Conservation (phyloP, 2,329 filamentous ascomycete genomes). For the Pyrenophora graminea region DNA sequence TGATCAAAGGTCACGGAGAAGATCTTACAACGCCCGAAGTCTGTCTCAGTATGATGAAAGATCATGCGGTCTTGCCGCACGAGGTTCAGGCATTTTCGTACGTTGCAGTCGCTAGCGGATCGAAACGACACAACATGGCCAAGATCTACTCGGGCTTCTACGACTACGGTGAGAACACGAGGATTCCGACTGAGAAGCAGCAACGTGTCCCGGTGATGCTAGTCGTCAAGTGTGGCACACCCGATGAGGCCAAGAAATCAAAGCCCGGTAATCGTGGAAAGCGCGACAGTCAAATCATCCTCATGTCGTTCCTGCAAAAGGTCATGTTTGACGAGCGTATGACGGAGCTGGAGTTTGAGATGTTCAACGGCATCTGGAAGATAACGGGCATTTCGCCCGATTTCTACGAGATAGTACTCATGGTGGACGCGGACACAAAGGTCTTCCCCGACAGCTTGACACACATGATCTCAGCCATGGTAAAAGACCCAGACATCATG, state of each 20-base stretch:
- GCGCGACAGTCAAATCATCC: conserved; percentile 96
- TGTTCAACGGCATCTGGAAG: conserved; percentile 99
- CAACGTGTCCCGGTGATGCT: conserved; percentile 98
- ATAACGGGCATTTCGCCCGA: conserved; percentile 97
- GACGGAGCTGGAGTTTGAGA: conserved; percentile 98
- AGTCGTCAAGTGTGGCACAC: conserved; percentile 93
- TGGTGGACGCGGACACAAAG: conserved; percentile 99
- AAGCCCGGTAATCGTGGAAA: conserved; percentile 98
- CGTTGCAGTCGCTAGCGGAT: conserved; percentile 91
- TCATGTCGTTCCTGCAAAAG: conserved; percentile 99
- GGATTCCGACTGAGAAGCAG: conserved; percentile 82
- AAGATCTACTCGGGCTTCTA: conserved; percentile 99
- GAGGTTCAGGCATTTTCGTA: conserved; percentile 93
- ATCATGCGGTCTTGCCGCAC: conserved; percentile 76
- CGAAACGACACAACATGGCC: conserved; percentile 99
- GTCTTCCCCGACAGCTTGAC: conserved; percentile 98
- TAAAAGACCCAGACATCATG: conserved; percentile 99
- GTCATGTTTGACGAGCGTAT: conserved; percentile 99
- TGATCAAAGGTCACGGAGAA: conserved; percentile 96
- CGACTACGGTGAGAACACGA: conserved; percentile 83
- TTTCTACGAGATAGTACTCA: conserved; percentile 96
- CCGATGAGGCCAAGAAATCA: conserved; percentile 75
- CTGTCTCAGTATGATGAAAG: conserved; percentile 90
- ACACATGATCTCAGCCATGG: conserved; percentile 99
- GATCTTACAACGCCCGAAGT: conserved; percentile 85